These are phyloP conservation scores for Geranium incanum DNA, from an alignment of 441 rosid species.

Conservation along the genomic window DNA sequence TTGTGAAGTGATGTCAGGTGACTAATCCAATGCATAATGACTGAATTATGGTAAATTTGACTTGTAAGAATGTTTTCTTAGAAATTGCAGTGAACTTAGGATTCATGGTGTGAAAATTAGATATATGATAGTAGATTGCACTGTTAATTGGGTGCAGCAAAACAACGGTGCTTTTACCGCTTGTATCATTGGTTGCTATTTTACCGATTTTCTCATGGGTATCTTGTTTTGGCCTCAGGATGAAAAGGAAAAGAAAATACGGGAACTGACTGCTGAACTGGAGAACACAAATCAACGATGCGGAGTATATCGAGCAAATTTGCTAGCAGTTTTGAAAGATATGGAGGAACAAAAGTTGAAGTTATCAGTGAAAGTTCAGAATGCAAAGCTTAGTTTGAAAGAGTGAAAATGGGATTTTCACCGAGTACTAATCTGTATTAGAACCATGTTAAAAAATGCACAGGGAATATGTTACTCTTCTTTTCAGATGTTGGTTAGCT, in stretches of 20 bases:
- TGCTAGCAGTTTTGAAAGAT: slow-evolving; percentile 31
- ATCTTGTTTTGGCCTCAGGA: slow-evolving; percentile 5
- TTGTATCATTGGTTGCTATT: neutral
- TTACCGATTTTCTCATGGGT: slow-evolving; percentile 2
- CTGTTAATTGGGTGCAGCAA: too few relatives aligned
- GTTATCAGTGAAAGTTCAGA: slow-evolving; percentile 38
- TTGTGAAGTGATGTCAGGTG: too few relatives aligned
- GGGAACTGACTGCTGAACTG: slow-evolving; percentile 28
- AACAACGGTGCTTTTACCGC: too few relatives aligned
- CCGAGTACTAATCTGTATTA: neutral
- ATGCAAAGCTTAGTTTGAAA: slow-evolving; percentile 31
- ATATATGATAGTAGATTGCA: too few relatives aligned
- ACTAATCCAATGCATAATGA: too few relatives aligned
- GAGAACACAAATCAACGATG: slow-evolving; percentile 33
- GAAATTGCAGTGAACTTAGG: too few relatives aligned
- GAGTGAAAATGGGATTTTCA: slow-evolving; percentile 17
- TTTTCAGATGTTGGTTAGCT: neutral
- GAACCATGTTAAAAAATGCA: neutral
- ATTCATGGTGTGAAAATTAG: too few relatives aligned
- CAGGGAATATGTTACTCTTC: neutral
- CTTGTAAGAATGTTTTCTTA: too few relatives aligned
- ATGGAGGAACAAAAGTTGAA: slow-evolving; percentile 43
- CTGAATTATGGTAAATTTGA: too few relatives aligned
- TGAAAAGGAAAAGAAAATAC: slow-evolving; percentile 33
- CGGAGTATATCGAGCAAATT: slow-evolving; percentile 34